Conservation (phyloP, 192 early-diverging fungal genomes). For the Podila epicladia region DNA sequence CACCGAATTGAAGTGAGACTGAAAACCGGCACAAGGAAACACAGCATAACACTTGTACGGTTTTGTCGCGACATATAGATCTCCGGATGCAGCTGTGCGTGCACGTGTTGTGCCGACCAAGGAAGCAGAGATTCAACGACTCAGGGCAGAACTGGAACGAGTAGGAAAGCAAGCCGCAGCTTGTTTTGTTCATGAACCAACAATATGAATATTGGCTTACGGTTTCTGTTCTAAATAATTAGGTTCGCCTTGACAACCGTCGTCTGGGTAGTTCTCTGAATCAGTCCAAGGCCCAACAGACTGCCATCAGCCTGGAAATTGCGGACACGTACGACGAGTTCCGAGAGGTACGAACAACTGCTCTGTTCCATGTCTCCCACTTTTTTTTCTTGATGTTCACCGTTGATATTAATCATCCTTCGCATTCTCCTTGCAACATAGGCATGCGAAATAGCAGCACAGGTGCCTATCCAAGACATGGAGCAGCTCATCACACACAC, state of each 20-base stretch:
- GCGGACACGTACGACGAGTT: constrained; percentile 35
- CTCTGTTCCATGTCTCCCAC: neutral
- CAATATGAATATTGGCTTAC: neutral
- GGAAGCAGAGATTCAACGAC: constrained; percentile 44
- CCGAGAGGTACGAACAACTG: constrained; percentile 25
- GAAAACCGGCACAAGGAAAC: neutral
- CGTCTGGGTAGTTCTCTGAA: constrained; percentile 34
- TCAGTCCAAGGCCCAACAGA: constrained; percentile 33
- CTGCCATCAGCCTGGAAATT: constrained; percentile 22
- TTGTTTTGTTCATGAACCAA: neutral
- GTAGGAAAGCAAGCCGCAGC: neutral
- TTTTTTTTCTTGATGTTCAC: neutral
- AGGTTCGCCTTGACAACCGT: constrained; percentile 43
- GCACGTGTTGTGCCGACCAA: constrained; percentile 49
- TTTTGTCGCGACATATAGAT: neutral
- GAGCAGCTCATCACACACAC: constrained; percentile 11
- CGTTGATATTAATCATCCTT: neutral
- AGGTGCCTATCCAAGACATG: constrained; percentile 28
- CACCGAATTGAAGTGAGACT: too few species aligned
- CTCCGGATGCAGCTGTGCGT: constrained; percentile 35
- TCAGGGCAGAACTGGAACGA: constrained; percentile 35
- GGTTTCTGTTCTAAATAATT: neutral
- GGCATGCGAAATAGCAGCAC: constrained; percentile 21
- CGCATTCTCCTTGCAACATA: neutral
- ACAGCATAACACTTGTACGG: neutral